Base-by-base conservation (phyloP, 495 filamentous ascomycete species). In the Xylaria venustula region DNA sequence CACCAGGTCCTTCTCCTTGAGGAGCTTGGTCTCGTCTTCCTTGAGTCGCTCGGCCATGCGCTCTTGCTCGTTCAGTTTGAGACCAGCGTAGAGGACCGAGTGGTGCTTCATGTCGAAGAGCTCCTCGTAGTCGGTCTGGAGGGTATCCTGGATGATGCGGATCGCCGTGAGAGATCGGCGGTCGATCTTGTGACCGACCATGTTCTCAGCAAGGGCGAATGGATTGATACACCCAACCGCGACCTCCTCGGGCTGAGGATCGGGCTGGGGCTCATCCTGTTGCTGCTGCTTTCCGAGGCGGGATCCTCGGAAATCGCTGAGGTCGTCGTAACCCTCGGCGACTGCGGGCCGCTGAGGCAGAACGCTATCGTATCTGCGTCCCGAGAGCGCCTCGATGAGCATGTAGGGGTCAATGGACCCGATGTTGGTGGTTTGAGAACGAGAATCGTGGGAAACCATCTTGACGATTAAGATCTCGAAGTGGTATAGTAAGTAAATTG, bases 51-150 rank as follows among this genome's bases (percentile, higher is more conserved):
- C 72, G 34, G 72, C 73, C 60, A 25, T 51, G 40, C 71, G 64
- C 20, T 64, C 62, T 23, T 69, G 30, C 48, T 68, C 60, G 59
- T 72, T 74, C 52, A 77, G 61, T 63, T 69, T 67, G 5, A 73
- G 54, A 26, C 74, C 74, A 7, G 74, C 74, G 46, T 66, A 75
- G 14, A 77, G 64, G 19, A 73, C 62, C 12, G 73, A 73, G 41
- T 69, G 50, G 64, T 73, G 69, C 62, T 71, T 74, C 63, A 75
- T 42, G 67, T 77, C 74, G 49, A 77, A 77, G 19, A 75, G 70
- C 62, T 77, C 74, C 36, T 75, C 73, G 60, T 77, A 77, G 57
- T 77, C 73, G 20, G 71, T 75, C 67, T 77, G 73, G 9, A 77
- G 67, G 22, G 71, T 64, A 54, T 73, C 69, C 26, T 71, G 62